Conservation (phyloP, 441 rosid genomes). For the Viola pubescens region DNA sequence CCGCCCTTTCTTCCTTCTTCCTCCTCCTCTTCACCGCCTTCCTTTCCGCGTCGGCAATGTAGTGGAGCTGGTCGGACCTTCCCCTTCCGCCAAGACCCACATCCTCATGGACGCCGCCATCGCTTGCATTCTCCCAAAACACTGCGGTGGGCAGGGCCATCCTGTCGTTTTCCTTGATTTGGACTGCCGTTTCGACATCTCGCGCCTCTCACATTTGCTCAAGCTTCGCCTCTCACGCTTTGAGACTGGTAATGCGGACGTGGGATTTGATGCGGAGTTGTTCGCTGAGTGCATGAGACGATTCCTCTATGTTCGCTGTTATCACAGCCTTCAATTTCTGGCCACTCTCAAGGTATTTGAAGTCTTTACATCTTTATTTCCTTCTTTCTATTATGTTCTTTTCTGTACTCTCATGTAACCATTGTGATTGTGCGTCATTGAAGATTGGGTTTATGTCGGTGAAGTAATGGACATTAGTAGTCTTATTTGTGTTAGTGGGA, state of each 20-base stretch:
- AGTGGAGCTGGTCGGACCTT: constrained; percentile 66
- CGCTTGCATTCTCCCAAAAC: constrained; percentile 60
- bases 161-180: constrained; percentile 56
- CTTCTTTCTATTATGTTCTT: too few relatives aligned
- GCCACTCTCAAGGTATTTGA: constrained; percentile 59
- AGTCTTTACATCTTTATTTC: too few relatives aligned
- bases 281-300: constrained; percentile 51
- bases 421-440: too few relatives aligned
- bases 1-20: constrained; percentile 36
- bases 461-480: too few relatives aligned
- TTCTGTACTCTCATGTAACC: too few relatives aligned
- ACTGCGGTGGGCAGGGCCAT: constrained; percentile 61
- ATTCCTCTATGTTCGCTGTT: constrained; percentile 59
- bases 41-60: constrained; percentile 72
- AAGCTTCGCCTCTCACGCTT: constrained; percentile 39
- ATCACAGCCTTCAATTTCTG: constrained; percentile 57
- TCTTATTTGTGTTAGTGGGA: too few relatives aligned
- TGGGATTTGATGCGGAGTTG: constrained; percentile 36
- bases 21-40: constrained; percentile 54
- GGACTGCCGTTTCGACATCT: constrained; percentile 67
- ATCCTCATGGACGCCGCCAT: constrained; percentile 60
- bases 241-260: constrained; percentile 4
- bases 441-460: too few relatives aligned
- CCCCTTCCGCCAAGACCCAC: constrained; percentile 72
- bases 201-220: constrained; percentile 54